Conservation (phyloP, 352 stramenopile species). For the Globisporangium paddicum region DNA sequence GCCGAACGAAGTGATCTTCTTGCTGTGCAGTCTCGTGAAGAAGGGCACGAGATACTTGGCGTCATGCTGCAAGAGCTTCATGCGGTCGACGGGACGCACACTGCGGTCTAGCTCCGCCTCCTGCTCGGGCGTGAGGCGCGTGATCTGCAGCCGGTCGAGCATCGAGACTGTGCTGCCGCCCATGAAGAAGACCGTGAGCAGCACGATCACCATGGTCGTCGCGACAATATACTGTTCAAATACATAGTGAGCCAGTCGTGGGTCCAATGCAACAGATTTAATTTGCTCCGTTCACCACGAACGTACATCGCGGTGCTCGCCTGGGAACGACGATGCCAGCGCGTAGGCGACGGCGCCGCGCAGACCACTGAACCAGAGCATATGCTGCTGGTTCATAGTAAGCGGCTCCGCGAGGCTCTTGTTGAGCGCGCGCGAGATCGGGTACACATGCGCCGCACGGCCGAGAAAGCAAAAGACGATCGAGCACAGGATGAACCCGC, state of each 20-base stretch:
- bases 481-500: constrained; percentile 84
- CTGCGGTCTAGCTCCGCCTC: constrained; percentile 64
- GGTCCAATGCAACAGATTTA: background rate
- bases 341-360: constrained; percentile 91
- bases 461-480: constrained; percentile 80
- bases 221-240: constrained; percentile 63
- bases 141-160: constrained; percentile 86
- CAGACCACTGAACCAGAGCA: constrained; percentile 94
- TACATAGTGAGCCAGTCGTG: background rate
- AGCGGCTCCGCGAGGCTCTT: constrained; percentile 48
- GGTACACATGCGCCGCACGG: constrained; percentile 84
- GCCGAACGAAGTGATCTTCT: constrained; percentile 31
- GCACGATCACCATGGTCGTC: constrained; percentile 89
- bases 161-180: constrained; percentile 86
- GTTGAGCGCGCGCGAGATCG: constrained; percentile 68
- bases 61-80: constrained; percentile 75
- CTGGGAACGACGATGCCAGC: constrained; percentile 86
- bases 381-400: constrained; percentile 87
- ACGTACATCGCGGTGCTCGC: constrained; percentile 55
- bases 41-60: constrained; percentile 81
- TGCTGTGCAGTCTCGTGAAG: constrained; percentile 64
- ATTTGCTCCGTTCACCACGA: background rate
- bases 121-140: constrained; percentile 63
- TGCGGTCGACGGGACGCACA: constrained; percentile 76
- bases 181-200: constrained; percentile 90